Evolutionary conservation across 192 early-diverging fungal genomes (phyloP), one percentile per base, ranked within the genome.

Genomic region (Cladochytrium replicatum): DNA sequence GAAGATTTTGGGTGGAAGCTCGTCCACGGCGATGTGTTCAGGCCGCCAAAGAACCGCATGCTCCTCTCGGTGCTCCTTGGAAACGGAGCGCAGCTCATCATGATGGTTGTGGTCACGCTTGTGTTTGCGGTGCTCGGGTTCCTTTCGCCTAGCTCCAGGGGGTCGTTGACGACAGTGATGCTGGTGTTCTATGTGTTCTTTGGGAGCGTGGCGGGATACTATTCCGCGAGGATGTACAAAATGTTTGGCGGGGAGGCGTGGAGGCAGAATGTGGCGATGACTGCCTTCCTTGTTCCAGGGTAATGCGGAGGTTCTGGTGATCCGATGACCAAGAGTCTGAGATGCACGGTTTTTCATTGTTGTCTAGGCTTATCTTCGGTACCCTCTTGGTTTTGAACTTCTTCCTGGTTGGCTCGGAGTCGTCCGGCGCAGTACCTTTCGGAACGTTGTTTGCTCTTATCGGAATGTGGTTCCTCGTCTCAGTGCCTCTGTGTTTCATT

Each of bases 71-170:
- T 80, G 9, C 41, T 76, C 6, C 42, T 80, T 46, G 77, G 77
- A 43, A 75, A 57, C 44, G 77, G 77, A n/a, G 68, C 67, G 5
- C 77, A 80, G 49, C 30, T 73, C 29, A 56, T 72, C 47, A 40
- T 63, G 17, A 80, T 80, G 77, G 40, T 69, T 6, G 25, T 50
- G 13, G 65, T 80, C 17, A 80, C 77, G n/a, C 47, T 79, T 13
- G 55, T 83, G 1, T 89, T 98, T 75, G 94, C 94, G 3, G 77
- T 88, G 11, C 82, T 98, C 43, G 94, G 94, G 8, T 98, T 98
- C 76, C 75, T 98, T 49, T 95, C 92, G 15, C 74, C 74, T 3
- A 67, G 69, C 1, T 66, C 84, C 66, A 79, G 94, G 32, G 94
- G 94, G n/a, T 88, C 94, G 1, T 66, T 98, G 39, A 77, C 80